Conservation (phyloP, 2,329 filamentous ascomycete genomes). For the Colletotrichum neosansevieriae region DNA sequence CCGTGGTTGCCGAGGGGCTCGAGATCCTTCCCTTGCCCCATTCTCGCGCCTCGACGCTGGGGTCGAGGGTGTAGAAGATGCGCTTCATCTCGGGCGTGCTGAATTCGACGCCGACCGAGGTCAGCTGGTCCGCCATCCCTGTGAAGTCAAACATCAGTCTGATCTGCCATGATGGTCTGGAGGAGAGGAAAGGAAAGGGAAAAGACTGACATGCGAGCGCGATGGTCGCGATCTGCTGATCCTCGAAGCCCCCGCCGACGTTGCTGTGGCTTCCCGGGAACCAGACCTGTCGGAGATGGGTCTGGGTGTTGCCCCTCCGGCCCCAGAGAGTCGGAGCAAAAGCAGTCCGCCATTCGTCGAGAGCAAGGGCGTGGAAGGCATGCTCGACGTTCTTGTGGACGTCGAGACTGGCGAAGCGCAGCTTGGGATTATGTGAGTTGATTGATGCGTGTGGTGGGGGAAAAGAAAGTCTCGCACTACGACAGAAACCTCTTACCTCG, state of each 20-base stretch:
- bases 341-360: conserved; percentile 61
- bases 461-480: too few relatives aligned
- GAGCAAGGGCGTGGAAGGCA: conserved; percentile 66
- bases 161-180: too few relatives aligned
- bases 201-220: conserved; percentile 41
- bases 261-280: conserved; percentile 73
- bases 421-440: background rate
- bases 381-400: conserved; percentile 56
- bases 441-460: too few relatives aligned
- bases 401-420: conserved; percentile 40
- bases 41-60: conserved; percentile 24
- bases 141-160: background rate
- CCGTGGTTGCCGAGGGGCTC: conserved; percentile 32
- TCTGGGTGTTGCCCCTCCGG: conserved; percentile 34
- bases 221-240: conserved; percentile 44
- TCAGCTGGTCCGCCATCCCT: conserved; percentile 45
- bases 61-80: conserved; percentile 40
- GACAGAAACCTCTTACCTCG: conserved; percentile 13
- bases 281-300: conserved; percentile 51
- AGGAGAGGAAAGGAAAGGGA: background rate
- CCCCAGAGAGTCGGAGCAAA: conserved; percentile 49
- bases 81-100: conserved; percentile 42
- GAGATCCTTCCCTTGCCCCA: conserved; percentile 43
- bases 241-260: conserved; percentile 68
- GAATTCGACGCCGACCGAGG: conserved; percentile 44